Base-by-base conservation (phyloP, 2,329 filamentous ascomycete species). In the Alternaria sp. region DNA sequence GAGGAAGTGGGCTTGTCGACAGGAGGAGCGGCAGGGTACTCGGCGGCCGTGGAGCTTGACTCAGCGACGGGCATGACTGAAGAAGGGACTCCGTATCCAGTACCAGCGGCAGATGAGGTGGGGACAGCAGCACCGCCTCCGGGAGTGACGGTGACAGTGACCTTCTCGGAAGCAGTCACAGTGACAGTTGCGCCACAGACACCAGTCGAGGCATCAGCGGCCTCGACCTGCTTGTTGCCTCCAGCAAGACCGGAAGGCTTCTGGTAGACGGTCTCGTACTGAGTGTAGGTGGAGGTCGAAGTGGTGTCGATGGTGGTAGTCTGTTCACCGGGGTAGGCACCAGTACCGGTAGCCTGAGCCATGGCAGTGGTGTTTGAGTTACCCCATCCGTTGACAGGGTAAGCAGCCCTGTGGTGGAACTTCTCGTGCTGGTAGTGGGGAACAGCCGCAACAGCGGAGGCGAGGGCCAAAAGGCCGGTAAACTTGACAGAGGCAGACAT, bases 391-490 rank as follows among this genome's bases (percentile, higher is more conserved):
- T 69, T 75, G 64, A 73, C 75, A 51, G 74, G 73, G 62, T 75
- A 81, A 57, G 64, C 59, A 59, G 65, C 69, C 28, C 62, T 63
- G 66, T 71, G 71, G 72, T 78, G 75, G 67, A 69, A 76, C 63
- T 70, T 72, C 59, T 65, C 67, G 69, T 75, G 70, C 21, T 58
- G 55, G 51, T 72, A 74, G 66, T 78, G 78, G 45, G 82, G 77
- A 57, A 78, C 67, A 56, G 81, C 81, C 19, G 81, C 73, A 61
- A 77, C 81, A 53, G 76, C 72, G 61, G 77, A 77, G 63, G 78
- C 76, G 63, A 84, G 75, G 54, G 81, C 80, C 79, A 84, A 71
- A 63, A 83, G 74, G 65, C 77, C 45, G n/a, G 60, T 78, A 67
- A 84, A 70, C 68, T 80, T 77, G 65, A 76, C 76, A 61, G 71